phyloP scores from a whole-genome alignment of 768 basidiomycete genomes.

The Russula virescens region DNA sequence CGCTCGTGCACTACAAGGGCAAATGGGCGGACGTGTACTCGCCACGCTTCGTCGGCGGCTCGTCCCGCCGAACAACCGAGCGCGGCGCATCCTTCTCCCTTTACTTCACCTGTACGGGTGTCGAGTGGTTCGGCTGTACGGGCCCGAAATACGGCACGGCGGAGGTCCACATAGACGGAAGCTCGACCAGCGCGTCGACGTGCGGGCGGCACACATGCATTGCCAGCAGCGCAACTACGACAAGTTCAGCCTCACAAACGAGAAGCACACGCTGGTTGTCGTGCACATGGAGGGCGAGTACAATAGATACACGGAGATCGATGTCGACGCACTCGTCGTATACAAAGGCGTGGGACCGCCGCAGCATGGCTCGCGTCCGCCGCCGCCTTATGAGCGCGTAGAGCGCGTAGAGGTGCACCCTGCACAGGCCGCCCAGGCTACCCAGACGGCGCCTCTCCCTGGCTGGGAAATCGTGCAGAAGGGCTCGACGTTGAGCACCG shows the following conservation, averaged over 20 bases:
- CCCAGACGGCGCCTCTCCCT: not conserved
- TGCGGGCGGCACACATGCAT: constrained; percentile 34
- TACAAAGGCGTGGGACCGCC: constrained; percentile 36
- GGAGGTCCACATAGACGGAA: constrained; percentile 54
- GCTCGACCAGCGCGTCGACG: constrained; percentile 41
- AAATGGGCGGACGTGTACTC: constrained; percentile 54
- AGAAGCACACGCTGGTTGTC: constrained; percentile 58
- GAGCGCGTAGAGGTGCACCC: too few species aligned
- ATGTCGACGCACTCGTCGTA: constrained; percentile 65
- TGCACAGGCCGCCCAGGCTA: constrained; percentile 9
- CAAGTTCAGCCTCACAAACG: constrained; percentile 45
- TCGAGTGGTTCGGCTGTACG: constrained; percentile 71
- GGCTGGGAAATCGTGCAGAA: constrained; percentile 57
- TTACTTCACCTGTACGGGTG: constrained; percentile 61
- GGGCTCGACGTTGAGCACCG: constrained; percentile 61
- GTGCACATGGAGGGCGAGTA: constrained; percentile 44
- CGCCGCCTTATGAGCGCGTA: constrained; percentile 22
- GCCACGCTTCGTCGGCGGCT: constrained; percentile 42
- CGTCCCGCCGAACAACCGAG: constrained; percentile 46
- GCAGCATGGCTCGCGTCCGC: constrained; percentile 1
- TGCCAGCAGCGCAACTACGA: constrained; percentile 64
- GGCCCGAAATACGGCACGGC: constrained; percentile 51
- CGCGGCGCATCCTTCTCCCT: constrained; percentile 47
- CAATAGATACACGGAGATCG: constrained; percentile 35
- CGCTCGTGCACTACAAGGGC: constrained; percentile 57